Base-by-base conservation (phyloP, 768 basidiomycete species). In the Dendrothele bispora region DNA sequence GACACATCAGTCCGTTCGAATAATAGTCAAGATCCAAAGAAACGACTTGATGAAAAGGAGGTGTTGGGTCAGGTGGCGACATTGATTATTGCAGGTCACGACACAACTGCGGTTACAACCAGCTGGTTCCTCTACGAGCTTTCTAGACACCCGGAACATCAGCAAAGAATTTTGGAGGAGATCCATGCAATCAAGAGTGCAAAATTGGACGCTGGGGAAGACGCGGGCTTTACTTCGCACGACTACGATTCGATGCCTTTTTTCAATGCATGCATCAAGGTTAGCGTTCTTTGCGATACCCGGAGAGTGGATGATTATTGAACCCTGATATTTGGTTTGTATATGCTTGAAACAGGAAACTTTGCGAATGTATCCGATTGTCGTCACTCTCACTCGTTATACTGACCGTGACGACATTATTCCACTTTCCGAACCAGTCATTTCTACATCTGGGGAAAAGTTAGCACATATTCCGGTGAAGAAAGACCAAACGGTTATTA, bases 101-200 rank as follows among this genome's bases (percentile, higher is more conserved):
- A 84, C 57, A 84, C 83, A 7, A 82, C 80, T 10, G 73, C 84
- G 0, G 79, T 74, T 50, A 72, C 77, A 1, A 51, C 84, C 36
- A 70, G 70, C 41, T 90, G 83, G 82, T 71, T 76, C 5, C 63
- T 89, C 7, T 69, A 83, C 43, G 80, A 84, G 51, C 72, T 92
- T 26, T 75, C 83, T 6, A 74, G 70, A 30, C 68, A 81, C 51
- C 79, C 78, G 0, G 68, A 78, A 8, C 61, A 81, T 5, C 88
- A 92, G 63, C 67, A 64, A 2, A 73, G 71, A 49, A 74, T 91
- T 26, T 78, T 88, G 17, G 59, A 66, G 0, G 89, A 91, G 65
- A 74, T 86, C 27, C 34, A n/a, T n/a, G n/a, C n/a, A n/a, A n/a
- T n/a, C n/a, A n/a, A n/a, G n/a, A n/a, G n/a, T n/a, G n/a, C 61